Conservation (phyloP, 495 filamentous ascomycete genomes). For the Penicillium cosmopolitanum region DNA sequence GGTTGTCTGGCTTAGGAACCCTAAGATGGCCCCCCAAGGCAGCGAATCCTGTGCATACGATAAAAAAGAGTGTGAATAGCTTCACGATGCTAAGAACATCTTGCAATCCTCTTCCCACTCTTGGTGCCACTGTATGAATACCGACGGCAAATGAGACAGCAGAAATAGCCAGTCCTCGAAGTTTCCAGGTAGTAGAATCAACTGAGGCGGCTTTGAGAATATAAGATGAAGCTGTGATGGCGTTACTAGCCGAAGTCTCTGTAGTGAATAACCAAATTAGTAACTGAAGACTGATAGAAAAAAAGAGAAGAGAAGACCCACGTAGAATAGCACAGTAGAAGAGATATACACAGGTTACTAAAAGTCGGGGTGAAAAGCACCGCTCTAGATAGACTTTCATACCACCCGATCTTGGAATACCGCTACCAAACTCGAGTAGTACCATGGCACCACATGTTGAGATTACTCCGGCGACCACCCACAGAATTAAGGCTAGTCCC, state of each 20-base stretch:
- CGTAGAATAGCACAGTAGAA: constrained; percentile 33
- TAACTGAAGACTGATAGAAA: neutral
- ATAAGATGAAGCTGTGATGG: constrained; percentile 30
- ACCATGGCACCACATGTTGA: constrained; percentile 61
- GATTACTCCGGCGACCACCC: constrained; percentile 62
- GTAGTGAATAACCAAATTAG: neutral
- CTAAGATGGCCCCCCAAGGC: constrained; percentile 36
- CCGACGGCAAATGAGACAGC: constrained; percentile 34
- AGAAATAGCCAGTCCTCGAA: constrained; percentile 38
- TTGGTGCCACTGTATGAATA: constrained; percentile 32
- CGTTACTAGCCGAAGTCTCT: constrained; percentile 34
- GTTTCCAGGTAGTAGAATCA: constrained; percentile 31
- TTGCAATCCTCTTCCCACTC: constrained; percentile 34
- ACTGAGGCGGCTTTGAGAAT: constrained; percentile 28
- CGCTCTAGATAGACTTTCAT: constrained; percentile 73
- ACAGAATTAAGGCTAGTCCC: constrained; percentile 63
- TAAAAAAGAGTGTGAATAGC: constrained; percentile 44
- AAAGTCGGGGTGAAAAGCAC: constrained; percentile 54
- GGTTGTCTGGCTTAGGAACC: constrained; percentile 26
- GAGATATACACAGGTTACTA: constrained; percentile 52
- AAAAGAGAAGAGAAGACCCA: constrained; percentile 6
- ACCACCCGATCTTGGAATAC: constrained; percentile 67
- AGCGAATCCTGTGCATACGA: constrained; percentile 45
- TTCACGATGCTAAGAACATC: constrained; percentile 44
- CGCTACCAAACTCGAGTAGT: constrained; percentile 66